Base-by-base conservation (phyloP, 2,329 filamentous ascomycete genomes). In the Eutypa lata region DNA sequence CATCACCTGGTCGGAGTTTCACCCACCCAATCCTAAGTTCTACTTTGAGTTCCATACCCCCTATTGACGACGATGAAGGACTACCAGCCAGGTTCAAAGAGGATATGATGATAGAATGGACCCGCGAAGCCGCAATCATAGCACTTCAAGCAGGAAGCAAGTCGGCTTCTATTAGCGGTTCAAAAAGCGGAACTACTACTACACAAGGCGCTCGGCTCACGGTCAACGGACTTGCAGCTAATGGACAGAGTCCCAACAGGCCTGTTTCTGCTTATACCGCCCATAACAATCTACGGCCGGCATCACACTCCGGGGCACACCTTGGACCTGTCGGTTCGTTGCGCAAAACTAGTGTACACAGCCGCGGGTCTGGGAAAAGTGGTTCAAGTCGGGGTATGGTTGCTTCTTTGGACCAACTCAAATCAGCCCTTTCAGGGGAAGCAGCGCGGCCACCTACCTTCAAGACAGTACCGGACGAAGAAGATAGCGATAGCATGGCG, bases 31-130 rank as follows among this genome's bases (percentile, higher is more conserved):
- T 87, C 5, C 70, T 89, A 16, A 79, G 76, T 47, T 79, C 71
- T 50, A 74, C 65, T 56, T 68, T 76, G 59, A 76, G 63, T 65
- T 66, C 65, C 26, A 73, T 64, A 50, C 71, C 72, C 8, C 65
- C 70, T 2, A 54, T 67, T 49, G 67, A 75, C 21, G 63, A 65
- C 4, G 75, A 78, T 35, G 70, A 73, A n/a, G 79, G 86, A 53
- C 74, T 96, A 2, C 88, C 91, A 0, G 68, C 75, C 16, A 78
- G 76, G 26, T 82, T 91, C 60, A 84, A 81, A 58, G 89, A 94
- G 56, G 82, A 90, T 59, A 89, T 97, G 81, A 74, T 91, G 53
- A 76, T 82, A 19, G 83, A 89, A 47, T 97, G 93, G 93, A 88
- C 84, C 38, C 86, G 86, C 64, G 91, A 96, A 21, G 73, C 77